A percentile compares a stretch with the other conserved stretches of the same genome.
These are phyloP conservation scores for Paramecium biaurelia DNA, from an alignment of 73 alveolate species.

Conservation along the genomic window DNA sequence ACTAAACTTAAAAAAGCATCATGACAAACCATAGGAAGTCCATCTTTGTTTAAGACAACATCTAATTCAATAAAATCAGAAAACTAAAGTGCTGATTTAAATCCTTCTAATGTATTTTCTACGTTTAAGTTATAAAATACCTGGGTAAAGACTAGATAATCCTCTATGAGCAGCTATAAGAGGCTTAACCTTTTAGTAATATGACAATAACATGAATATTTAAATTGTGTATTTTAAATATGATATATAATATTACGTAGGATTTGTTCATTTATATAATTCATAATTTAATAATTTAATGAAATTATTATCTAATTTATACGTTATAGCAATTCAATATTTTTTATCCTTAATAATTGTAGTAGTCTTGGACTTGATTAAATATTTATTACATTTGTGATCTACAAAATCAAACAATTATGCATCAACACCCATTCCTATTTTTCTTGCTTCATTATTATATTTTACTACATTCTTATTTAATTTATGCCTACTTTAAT, in stretches of 20 bases:
- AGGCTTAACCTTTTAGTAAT: neutral
- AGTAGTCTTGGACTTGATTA: neutral
- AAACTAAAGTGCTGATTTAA: neutral
- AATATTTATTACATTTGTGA: conserved; percentile 1
- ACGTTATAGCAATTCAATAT: neutral
- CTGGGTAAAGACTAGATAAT: conserved; percentile 4
- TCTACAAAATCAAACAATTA: neutral
- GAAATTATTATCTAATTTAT: neutral
- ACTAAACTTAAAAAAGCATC: conserved; percentile 5
- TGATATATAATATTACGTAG: neutral
- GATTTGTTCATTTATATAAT: neutral
- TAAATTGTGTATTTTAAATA: neutral
- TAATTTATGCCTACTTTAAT: neutral
- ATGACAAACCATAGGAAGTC: neutral
- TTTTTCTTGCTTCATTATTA: conserved; percentile 14
- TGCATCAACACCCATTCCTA: conserved; percentile 9
- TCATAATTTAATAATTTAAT: neutral
- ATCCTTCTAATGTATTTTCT: conserved; percentile 21
- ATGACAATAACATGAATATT: neutral
- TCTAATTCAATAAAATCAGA: conserved; percentile 42
- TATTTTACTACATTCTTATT: conserved; percentile 22
- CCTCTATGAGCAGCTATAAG: conserved; percentile 53
- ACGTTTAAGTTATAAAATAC: neutral
- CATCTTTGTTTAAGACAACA: conserved; percentile 31
- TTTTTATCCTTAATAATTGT: neutral